Percentiles rank a stretch among this genome's conserved stretches.
Evolutionary conservation across 768 basidiomycete species (phyloP).

Genomic region (Lactifluus echinatus): DNA sequence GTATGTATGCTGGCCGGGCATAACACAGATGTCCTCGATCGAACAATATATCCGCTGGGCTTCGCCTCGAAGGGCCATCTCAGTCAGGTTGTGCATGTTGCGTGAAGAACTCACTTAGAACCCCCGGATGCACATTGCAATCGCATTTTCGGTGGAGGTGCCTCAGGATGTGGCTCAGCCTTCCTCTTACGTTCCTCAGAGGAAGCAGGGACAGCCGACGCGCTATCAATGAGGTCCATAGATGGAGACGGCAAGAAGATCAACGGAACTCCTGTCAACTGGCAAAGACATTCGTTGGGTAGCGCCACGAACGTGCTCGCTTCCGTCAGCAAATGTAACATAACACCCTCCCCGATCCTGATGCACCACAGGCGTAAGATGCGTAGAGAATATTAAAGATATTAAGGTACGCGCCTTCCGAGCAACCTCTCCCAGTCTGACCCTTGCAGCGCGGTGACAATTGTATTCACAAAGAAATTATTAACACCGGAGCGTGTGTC

Average conservation of each 20-base stretch:
- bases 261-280: constrained; percentile 69
- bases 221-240: background rate
- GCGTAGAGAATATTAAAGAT: background rate
- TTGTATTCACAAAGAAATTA: constrained; percentile 65
- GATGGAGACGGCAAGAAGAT: constrained; percentile 33
- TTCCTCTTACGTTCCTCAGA: constrained; percentile 10
- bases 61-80: constrained; percentile 26
- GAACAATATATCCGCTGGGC: constrained; percentile 45
- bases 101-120: background rate
- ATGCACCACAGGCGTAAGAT: background rate
- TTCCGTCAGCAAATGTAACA: constrained; percentile 70
- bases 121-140: background rate
- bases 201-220: background rate
- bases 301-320: constrained; percentile 69
- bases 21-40: constrained; percentile 59
- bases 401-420: constrained; percentile 37
- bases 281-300: constrained; percentile 78
- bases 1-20: constrained; percentile 45
- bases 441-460: constrained; percentile 55
- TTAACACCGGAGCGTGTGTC: constrained; percentile 37
- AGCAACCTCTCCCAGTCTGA: constrained; percentile 61
- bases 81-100: background rate
- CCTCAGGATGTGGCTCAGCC: constrained; percentile 4
- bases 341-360: constrained; percentile 70
- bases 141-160: constrained; percentile 2